A percentile compares a stretch with the other conserved stretches of the same genome.
Conservation (phyloP, 2,329 filamentous ascomycete species). For the Fusarium sublunatum region DNA sequence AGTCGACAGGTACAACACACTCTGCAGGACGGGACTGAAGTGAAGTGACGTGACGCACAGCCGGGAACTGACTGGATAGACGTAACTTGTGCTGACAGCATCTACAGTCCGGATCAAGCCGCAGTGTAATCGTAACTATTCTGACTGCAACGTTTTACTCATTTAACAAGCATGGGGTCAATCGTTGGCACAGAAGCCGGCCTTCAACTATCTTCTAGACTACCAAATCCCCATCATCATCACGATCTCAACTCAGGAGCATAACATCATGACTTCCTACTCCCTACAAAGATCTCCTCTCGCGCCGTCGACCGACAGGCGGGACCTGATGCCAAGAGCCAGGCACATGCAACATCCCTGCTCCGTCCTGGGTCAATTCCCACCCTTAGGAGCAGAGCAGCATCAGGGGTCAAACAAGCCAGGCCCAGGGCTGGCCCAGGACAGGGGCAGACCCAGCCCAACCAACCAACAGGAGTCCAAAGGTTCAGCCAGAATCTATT, state of each 20-base stretch:
- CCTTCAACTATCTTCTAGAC: conserved; percentile 5
- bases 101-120: neutral
- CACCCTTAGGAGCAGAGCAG: conserved; percentile 20
- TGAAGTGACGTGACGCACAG: conserved; percentile 35
- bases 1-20: conserved; percentile 15
- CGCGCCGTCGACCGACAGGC: conserved; percentile 29
- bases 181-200: no score
- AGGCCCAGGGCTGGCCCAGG: conserved; percentile 16
- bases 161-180: no score
- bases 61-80: conserved; percentile 22
- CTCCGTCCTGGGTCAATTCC: conserved; percentile 7
- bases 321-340: conserved; percentile 25
- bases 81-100: conserved; percentile 3
- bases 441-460: conserved; percentile 26
- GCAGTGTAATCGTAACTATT: neutral
- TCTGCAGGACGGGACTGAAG: no score
- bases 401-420: conserved; percentile 14
- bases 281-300: conserved; percentile 22
- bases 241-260: conserved; percentile 19
- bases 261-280: conserved; percentile 21
- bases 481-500: neutral
- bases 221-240: no score
- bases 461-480: conserved; percentile 10
- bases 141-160: neutral
- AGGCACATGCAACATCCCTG: conserved; percentile 18